Percentiles rank a stretch among this genome's conserved stretches.
Evolutionary conservation across 768 basidiomycete genomes (phyloP).

Genomic region (Leccinum imitatum): DNA sequence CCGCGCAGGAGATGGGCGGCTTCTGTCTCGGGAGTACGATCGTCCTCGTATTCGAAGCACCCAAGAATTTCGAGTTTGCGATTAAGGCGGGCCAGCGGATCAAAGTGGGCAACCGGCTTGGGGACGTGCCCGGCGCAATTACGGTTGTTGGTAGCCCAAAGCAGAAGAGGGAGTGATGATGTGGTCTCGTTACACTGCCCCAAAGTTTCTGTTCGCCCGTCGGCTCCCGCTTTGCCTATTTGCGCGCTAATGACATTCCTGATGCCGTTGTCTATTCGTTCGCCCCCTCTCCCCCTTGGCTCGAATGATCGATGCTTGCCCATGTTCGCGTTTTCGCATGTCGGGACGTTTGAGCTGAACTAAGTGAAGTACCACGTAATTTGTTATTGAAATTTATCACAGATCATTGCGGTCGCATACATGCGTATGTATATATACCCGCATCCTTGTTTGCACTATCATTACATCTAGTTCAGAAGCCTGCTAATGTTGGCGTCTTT

Average conservation of each 20-base stretch:
- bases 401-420: slow-evolving; percentile 10
- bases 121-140: slow-evolving; percentile 42
- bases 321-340: neutral
- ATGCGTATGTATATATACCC: slow-evolving; percentile 15
- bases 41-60: slow-evolving; percentile 96
- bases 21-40: slow-evolving; percentile 95
- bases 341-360: neutral
- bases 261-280: neutral
- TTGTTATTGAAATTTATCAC: slow-evolving; percentile 7
- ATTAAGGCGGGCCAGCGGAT: slow-evolving; percentile 81
- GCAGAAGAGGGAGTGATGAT: slow-evolving; percentile 32
- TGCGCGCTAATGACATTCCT: neutral
- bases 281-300: neutral
- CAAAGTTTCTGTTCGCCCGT: neutral
- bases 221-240: neutral
- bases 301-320: neutral
- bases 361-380: neutral
- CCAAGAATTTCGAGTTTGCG: slow-evolving; percentile 73
- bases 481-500: neutral
- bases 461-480: neutral
- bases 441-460: slow-evolving; percentile 3
- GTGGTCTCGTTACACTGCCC: too few species aligned
- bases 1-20: slow-evolving; percentile 97
- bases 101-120: slow-evolving; percentile 81
- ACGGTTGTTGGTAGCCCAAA: slow-evolving; percentile 30